These are phyloP conservation scores for Tubosaeta sp. DNA, from an alignment of 768 basidiomycete genomes.

Conservation along the genomic window DNA sequence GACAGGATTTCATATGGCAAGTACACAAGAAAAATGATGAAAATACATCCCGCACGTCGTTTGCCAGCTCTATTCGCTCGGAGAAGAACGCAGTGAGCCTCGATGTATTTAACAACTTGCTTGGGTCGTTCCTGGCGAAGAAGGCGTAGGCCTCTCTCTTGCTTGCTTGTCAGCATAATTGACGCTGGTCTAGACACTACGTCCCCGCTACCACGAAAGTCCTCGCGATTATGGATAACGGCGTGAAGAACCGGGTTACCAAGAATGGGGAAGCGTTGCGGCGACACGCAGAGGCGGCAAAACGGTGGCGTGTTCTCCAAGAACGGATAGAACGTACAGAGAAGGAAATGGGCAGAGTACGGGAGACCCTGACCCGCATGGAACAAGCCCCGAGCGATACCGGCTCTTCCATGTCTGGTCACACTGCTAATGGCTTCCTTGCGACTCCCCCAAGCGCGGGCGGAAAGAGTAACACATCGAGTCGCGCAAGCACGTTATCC, in stretches of 20 bases:
- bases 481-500: conserved; percentile 45
- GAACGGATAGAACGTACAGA: conserved; percentile 81
- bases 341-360: conserved; percentile 71
- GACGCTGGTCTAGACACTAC: conserved; percentile 64
- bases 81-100: conserved; percentile 51
- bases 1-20: conserved; percentile 82
- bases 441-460: conserved; percentile 58
- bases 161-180: conserved; percentile 8
- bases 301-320: conserved; percentile 76
- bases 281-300: conserved; percentile 83
- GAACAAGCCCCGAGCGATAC: conserved; percentile 61
- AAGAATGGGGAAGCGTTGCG: conserved; percentile 95
- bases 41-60: conserved; percentile 36
- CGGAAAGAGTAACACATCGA: conserved; percentile 39
- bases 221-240: conserved; percentile 89
- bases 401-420: conserved; percentile 65
- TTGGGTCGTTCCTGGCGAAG: conserved; percentile 81
- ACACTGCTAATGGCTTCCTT: conserved; percentile 55
- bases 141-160: conserved; percentile 59
- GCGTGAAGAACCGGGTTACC: conserved; percentile 87
- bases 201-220: conserved; percentile 92
- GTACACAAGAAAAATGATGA: conserved; percentile 60
- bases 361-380: conserved; percentile 48
- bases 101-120: conserved; percentile 61
- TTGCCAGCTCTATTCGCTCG: conserved; percentile 42